Evolutionary conservation across 2,329 filamentous ascomycete species (phyloP), one percentile per base, ranked within the genome.

Genomic region (Fusarium virguliforme): DNA sequence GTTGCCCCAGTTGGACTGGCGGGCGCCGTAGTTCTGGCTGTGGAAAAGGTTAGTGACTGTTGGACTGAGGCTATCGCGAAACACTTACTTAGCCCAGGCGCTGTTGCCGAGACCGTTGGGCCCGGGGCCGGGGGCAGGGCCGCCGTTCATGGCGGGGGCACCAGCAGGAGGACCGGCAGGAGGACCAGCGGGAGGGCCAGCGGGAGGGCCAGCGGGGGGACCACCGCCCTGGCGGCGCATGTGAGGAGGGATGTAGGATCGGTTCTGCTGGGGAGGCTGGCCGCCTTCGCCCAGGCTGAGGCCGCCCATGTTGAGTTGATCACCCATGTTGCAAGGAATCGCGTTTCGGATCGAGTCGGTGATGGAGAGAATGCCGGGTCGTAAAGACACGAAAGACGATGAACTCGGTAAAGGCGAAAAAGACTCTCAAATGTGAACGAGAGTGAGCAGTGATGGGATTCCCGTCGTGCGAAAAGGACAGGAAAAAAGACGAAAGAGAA

Each of bases 231-330:
- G 72, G 40, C 77, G 79, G 76, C 93, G 91, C 87, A 95, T 90
- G 83, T 96, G 94, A 82, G 93, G 93, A 74, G 93, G 93, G 74
- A 96, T 94, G 86, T 96, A 96, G 63, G 92, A 92, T 78, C 91
- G 91, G 73, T 75, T 69, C 72, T 77, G 72, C 64, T 76, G 55
- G 68, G 68, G 70, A 59, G 71, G 74, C 51, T 77, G 48, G 53
- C 75, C 72, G 62, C 78, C 81, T 34, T 81, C 81, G 64, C 83
- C 89, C 72, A 95, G 85, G 83, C 85, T 91, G 78, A 95, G 86
- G 80, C 90, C 89, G 80, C 87, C 88, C 89, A 95, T 94, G 86
- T 94, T 94, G 78, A 96, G 88, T 86, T 95, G 91, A 79, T 94
- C 92, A 81, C 92, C 92, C 92, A 94, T 94, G 80, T 83, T 91